phyloP scores from a whole-genome alignment of 345 rosid species.

The Pugionium dolabratum region DNA sequence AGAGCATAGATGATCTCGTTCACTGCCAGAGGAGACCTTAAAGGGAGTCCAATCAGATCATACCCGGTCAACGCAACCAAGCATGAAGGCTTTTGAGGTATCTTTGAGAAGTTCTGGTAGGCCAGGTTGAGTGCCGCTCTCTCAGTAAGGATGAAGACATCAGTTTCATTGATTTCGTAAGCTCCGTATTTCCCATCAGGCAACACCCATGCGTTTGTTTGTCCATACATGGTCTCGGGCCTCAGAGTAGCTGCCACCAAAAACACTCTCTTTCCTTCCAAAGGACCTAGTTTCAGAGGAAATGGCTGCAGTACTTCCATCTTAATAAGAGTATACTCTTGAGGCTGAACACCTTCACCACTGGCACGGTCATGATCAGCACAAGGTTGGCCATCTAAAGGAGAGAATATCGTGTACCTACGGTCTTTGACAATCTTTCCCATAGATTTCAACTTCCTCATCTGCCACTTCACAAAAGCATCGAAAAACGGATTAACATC shows the following conservation, averaged over 20 bases:
- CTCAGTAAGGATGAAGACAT: conserved; percentile 68
- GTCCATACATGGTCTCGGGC: conserved; percentile 98
- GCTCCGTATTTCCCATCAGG: conserved; percentile 97
- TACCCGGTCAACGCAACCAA: conserved; percentile 75
- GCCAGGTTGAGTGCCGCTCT: conserved; percentile 91
- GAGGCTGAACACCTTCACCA: conserved; percentile 98
- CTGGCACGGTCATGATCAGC: conserved; percentile 94
- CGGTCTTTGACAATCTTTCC: conserved; percentile 86
- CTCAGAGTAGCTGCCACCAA: conserved; percentile 90
- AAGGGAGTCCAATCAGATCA: conserved; percentile 85
- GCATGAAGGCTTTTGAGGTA: conserved; percentile 74
- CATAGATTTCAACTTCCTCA: conserved; percentile 82
- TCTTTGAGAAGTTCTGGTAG: conserved; percentile 73
- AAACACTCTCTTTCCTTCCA: conserved; percentile 76
- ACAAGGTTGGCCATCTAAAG: conserved; percentile 93
- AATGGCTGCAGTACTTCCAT: conserved; percentile 82
- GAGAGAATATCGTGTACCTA: conserved; percentile 82
- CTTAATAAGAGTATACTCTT: conserved; percentile 84
- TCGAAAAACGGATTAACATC: conserved; percentile 77
- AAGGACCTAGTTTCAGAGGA: conserved; percentile 58
- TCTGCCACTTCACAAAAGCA: conserved; percentile 88
- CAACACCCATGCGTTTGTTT: conserved; percentile 94
- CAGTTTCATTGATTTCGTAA: conserved; percentile 77
- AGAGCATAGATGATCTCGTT: conserved; percentile 79
- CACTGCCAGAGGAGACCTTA: conserved; percentile 71